A percentile compares a stretch with the other conserved stretches of the same genome.
Conservation (phyloP, 768 basidiomycete genomes). For the Tubosaeta sp. region DNA sequence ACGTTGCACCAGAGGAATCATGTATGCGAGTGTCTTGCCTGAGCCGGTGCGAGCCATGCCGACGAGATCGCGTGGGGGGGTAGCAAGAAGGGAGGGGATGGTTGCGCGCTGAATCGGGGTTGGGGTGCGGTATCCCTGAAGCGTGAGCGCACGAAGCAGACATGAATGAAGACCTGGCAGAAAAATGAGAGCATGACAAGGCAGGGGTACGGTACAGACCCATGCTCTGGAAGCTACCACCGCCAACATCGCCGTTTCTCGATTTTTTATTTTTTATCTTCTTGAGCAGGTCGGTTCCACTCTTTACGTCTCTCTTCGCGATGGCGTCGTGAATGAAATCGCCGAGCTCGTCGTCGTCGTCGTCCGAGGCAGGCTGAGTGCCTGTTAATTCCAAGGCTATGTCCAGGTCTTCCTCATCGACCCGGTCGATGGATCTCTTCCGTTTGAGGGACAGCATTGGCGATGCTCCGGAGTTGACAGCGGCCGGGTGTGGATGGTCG, state of each 20-base stretch:
- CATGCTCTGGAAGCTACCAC: slow-evolving; percentile 96
- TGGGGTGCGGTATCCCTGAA: slow-evolving; percentile 92
- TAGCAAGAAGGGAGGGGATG: slow-evolving; percentile 79
- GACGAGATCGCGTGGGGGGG: slow-evolving; percentile 87
- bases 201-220: slow-evolving; percentile 44
- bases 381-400: slow-evolving; percentile 59
- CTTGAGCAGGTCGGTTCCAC: slow-evolving; percentile 73
- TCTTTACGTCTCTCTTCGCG: slow-evolving; percentile 65
- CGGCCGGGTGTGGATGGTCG: neutral
- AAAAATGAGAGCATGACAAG: neutral
- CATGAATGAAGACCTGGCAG: slow-evolving; percentile 73
- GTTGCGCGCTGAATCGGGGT: slow-evolving; percentile 94
- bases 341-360: slow-evolving; percentile 53
- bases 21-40: slow-evolving; percentile 94
- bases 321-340: slow-evolving; percentile 68
- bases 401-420: slow-evolving; percentile 48
- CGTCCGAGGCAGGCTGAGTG: slow-evolving; percentile 27
- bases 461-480: slow-evolving; percentile 15
- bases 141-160: slow-evolving; percentile 75
- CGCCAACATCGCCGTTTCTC: slow-evolving; percentile 76
- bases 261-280: slow-evolving; percentile 72
- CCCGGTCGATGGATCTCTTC: slow-evolving; percentile 21
- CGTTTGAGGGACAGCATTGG: slow-evolving; percentile 31
- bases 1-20: slow-evolving; percentile 86
- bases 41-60: slow-evolving; percentile 99